A percentile compares a stretch with the other conserved stretches of the same genome.
phyloP scores from a whole-genome alignment of 352 stramenopile species.

The Globisporangium iwayamae region DNA sequence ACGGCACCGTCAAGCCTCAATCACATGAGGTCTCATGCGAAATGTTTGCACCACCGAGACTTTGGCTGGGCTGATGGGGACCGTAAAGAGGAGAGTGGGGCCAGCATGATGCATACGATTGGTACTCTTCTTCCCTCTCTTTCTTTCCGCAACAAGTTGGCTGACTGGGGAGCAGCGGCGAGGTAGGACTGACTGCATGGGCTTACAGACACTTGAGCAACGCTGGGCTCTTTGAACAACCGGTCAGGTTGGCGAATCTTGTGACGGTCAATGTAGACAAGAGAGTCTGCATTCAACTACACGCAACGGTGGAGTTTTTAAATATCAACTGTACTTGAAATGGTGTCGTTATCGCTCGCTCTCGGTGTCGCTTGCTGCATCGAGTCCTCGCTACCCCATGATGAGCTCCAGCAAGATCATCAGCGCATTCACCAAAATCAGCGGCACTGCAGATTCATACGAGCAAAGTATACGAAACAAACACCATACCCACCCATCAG shows the following conservation, averaged over 20 bases:
- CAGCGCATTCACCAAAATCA: conserved; percentile 77
- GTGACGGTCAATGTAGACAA: no score
- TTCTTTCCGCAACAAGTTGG: neutral
- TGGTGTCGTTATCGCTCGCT: conserved; percentile 5
- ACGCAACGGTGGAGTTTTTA: neutral
- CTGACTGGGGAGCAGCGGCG: neutral
- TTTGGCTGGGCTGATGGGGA: no score
- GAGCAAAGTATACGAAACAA: neutral
- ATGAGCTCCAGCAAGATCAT: conserved; percentile 82
- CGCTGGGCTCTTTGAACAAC: neutral
- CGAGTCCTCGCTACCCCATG: conserved; percentile 41
- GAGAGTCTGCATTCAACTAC: no score
- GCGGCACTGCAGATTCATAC: conserved; percentile 41
- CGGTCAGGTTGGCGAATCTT: no score
- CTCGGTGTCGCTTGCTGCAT: neutral
- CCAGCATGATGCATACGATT: no score
- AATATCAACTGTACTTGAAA: conserved; percentile 11
- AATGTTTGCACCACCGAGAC: no score
- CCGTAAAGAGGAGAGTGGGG: no score
- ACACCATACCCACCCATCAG: neutral
- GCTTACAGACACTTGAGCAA: neutral
- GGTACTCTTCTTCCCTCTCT: neutral
- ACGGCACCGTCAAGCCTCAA: no score
- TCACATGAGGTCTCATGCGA: no score
- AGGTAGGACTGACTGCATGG: no score